Evolutionary conservation across 208 protist species (phyloP).

Genomic region (Crithidia mellificae): DNA sequence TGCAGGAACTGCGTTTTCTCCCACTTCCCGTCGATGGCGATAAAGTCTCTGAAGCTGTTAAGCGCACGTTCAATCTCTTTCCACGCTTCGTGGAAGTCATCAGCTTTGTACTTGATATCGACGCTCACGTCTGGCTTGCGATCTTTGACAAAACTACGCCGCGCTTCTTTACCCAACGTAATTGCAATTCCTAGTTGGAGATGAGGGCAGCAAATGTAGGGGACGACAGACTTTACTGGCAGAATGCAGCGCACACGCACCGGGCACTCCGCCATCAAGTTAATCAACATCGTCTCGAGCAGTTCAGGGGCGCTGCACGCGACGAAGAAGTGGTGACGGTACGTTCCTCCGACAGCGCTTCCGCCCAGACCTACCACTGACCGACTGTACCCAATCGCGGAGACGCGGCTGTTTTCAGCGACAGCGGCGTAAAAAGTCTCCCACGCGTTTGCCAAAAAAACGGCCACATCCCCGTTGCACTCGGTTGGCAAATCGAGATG

Average conservation of each 20-base stretch:
- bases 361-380: conserved; percentile 41
- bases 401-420: conserved; percentile 41
- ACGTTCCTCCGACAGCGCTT: conserved; percentile 34
- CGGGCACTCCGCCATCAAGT: conserved; percentile 18
- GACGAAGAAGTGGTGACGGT: conserved; percentile 77
- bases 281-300: conserved; percentile 7
- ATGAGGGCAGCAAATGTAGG: conserved; percentile 60
- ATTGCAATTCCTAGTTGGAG: conserved; percentile 59
- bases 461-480: conserved; percentile 39
- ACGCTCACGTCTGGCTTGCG: conserved; percentile 38
- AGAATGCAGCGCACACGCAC: conserved; percentile 36
- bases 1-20: conserved; percentile 53
- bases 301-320: conserved; percentile 35
- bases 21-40: conserved; percentile 51
- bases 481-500: conserved; percentile 58
- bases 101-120: conserved; percentile 39
- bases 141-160: conserved; percentile 36
- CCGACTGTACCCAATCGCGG: conserved; percentile 55
- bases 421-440: conserved; percentile 54
- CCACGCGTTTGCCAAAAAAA: conserved; percentile 57
- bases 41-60: conserved; percentile 34
- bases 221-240: conserved; percentile 54
- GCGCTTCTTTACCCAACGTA: conserved; percentile 67
- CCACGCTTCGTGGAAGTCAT: conserved; percentile 47
- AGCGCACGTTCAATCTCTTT: conserved; percentile 38